Percentiles rank a stretch among this genome's conserved stretches.
Conservation (phyloP, 176 grass and related monocot genomes). For the Melocanna baccifera region DNA sequence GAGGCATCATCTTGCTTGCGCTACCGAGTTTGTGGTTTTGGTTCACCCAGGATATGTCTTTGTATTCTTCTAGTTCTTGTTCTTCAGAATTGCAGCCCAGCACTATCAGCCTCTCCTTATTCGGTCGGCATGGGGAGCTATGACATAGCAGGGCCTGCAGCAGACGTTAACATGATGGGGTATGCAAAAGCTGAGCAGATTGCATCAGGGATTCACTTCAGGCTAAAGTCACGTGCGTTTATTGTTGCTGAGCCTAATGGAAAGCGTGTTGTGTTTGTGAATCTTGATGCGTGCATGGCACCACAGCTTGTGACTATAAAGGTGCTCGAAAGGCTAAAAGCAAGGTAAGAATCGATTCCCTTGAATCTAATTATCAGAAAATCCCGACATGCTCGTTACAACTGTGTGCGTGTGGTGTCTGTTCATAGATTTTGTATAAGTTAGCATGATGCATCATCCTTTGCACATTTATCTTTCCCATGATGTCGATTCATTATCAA, state of each 20-base stretch:
- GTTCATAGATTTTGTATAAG: background rate
- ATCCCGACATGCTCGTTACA: constrained; percentile 2
- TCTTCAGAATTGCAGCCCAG: constrained; percentile 41
- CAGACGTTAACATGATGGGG: constrained; percentile 99
- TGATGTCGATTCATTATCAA: background rate
- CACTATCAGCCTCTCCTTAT: constrained; percentile 62
- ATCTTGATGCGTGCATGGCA: constrained; percentile 99
- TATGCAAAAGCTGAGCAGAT: constrained; percentile 91
- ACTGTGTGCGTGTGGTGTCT: background rate
- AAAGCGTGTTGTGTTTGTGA: constrained; percentile 87
- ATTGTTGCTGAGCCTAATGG: constrained; percentile 85
- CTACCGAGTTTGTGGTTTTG: background rate
- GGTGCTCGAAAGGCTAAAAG: constrained; percentile 88
- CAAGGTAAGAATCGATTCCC: constrained; percentile 44
- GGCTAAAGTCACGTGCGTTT: constrained; percentile 87
- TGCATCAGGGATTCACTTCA: constrained; percentile 88
- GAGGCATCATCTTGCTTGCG: constrained; percentile 41
- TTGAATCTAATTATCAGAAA: constrained; percentile 16
- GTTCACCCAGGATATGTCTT: constrained; percentile 34
- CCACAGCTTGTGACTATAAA: constrained; percentile 92
- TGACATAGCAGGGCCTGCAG: constrained; percentile 95
- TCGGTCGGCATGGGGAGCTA: constrained; percentile 84
- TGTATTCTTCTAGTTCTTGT: constrained; percentile 56
- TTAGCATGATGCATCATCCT: background rate
- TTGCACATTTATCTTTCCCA: constrained; percentile 5